A percentile compares a stretch with the other conserved stretches of the same genome.
phyloP scores from a whole-genome alignment of 192 early-diverging fungal genomes.

The Podila verticillata region DNA sequence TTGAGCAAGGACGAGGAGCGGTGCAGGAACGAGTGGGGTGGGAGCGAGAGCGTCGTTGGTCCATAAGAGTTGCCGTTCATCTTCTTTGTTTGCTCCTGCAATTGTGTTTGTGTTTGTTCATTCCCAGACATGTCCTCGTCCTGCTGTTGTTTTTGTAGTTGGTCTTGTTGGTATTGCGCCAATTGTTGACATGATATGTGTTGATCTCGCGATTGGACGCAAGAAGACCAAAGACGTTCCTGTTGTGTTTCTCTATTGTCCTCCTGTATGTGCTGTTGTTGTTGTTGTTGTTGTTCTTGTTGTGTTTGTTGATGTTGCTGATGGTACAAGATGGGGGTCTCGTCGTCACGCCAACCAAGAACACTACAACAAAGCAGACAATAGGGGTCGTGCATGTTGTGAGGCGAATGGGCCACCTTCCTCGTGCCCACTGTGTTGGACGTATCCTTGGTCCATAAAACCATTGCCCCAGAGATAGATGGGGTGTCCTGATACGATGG shows the following conservation, averaged over 20 bases:
- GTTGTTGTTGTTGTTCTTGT: too few species aligned
- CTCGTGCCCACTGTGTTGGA: not conserved
- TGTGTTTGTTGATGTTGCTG: too few species aligned
- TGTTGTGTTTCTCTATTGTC: not conserved
- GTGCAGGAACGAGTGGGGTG: not conserved
- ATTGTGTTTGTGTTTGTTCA: not conserved
- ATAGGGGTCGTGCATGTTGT: slow-evolving; percentile 2
- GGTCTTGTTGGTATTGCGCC: not conserved
- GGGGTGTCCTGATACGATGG: not conserved
- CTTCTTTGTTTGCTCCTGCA: not conserved
- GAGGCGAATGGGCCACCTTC: not conserved
- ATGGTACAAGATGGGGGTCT: not conserved
- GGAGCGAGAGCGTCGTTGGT: not conserved
- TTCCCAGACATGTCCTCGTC: not conserved
- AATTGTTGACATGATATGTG: too few species aligned
- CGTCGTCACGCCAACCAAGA: not conserved
- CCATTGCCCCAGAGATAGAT: not conserved
- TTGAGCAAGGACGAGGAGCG: slow-evolving; percentile 8
- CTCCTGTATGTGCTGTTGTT: not conserved
- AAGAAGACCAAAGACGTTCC: too few species aligned
- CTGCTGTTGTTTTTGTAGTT: not conserved
- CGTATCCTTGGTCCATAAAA: not conserved
- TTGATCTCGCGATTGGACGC: too few species aligned
- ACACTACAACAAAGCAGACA: not conserved
- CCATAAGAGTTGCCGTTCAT: not conserved